Conservation (phyloP, 1,139 yeast genomes). For the Pichia sp. region DNA sequence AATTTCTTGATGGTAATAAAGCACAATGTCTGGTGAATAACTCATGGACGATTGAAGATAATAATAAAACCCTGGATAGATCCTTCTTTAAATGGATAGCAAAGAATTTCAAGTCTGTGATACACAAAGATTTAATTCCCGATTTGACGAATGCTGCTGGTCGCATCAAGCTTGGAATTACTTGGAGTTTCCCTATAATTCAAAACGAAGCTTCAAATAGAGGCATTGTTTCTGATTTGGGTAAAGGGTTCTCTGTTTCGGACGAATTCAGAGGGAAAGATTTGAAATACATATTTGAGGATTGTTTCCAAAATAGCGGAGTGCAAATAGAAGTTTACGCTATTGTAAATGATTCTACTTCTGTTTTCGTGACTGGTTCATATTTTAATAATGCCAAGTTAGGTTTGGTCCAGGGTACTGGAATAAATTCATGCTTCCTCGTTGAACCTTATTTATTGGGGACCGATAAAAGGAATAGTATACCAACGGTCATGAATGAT, state of each 20-base stretch:
- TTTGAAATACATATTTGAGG: constrained; percentile 43
- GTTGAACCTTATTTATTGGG: constrained; percentile 6
- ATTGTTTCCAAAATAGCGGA: constrained; percentile 22
- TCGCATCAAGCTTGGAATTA: constrained; percentile 15
- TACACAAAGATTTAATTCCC: background rate
- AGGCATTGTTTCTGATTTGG: constrained; percentile 46
- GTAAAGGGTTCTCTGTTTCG: constrained; percentile 50
- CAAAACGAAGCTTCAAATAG: constrained; percentile 41
- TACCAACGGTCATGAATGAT: constrained; percentile 25
- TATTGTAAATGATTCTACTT: constrained; percentile 35
- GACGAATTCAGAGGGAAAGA: constrained; percentile 42
- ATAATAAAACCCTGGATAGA: constrained; percentile 10
- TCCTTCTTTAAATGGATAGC: constrained; percentile 12
- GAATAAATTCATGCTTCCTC: constrained; percentile 32
- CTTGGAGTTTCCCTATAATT: constrained; percentile 56
- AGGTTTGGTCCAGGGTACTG: constrained; percentile 37
- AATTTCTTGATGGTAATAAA: constrained; percentile 4
- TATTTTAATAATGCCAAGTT: constrained; percentile 26
- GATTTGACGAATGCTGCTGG: background rate
- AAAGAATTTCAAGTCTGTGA: constrained; percentile 2
- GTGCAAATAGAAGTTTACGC: constrained; percentile 25
- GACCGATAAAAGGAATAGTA: constrained; percentile 9
- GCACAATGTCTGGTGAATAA: constrained; percentile 9
- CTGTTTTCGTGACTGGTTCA: constrained; percentile 32
- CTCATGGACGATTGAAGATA: constrained; percentile 13